Evolutionary conservation across 352 stramenopile genomes (phyloP), one percentile per base, ranked within the genome.

Genomic region (Aphanomyces stellatus): DNA sequence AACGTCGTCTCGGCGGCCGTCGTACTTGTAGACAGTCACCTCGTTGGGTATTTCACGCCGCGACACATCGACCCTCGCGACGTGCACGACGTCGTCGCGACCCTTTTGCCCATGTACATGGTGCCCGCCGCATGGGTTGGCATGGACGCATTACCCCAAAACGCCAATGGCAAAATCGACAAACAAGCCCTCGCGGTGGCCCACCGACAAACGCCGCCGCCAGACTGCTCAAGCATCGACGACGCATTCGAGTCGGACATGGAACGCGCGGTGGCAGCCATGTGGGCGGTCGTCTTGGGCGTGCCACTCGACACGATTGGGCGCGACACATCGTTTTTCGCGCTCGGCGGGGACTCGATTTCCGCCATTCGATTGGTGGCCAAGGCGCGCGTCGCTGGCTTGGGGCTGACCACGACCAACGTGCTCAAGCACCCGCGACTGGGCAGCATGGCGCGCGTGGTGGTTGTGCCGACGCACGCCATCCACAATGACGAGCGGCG

Each of bases 41-140:
- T 98, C 4, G 89, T 98, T 24, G 91, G 91, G 0, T 98, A 98
- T 72, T 88, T 96, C 63, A 82, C 94, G 5, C 82, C 85, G 10
- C 79, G 88, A 56, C 77, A 81, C 37, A 88, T 78, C 77, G 76
- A 89, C n/a, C 80, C 77, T n/a, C 78, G 75, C 43, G 87, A 75
- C 56, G 74, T 93, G 40, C 82, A 81, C 27, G 72, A 80, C 51
- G 88, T 88, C 55, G 57, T 95, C 34, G 88, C 85, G 62, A 74
- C 80, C 37, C 88, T 85, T 69, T 80, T 95, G 7, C 83, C 87
- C 8, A 80, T 91, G 66, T 95, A 93, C 59, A 85, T 84, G 2
- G 88, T 95, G 27, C 87, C 87, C 25, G 87, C 82, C 0, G 75
- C 91, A 11, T 88, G 91, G 57, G 81, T 95, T 19, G 78, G 90